A percentile compares a stretch with the other conserved stretches of the same genome.
phyloP scores from a whole-genome alignment of 306 rosid species.

The barrel medic (Medicago truncatula) region MtrunA17r5.0-ANR NC_053049.1:39309001-39309500 shows the following conservation, averaged over 20 bases:
- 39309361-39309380: constrained; percentile 46
- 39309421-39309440: constrained; percentile 52
- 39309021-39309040: constrained; percentile 41
- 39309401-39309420: constrained; percentile 54
- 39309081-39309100: constrained; percentile 59
- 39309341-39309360: constrained; percentile 35
- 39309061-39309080: constrained; percentile 23
- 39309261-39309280: constrained; percentile 42
- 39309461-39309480: constrained; percentile 46
- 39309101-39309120: constrained; percentile 42
- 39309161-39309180: constrained; percentile 41
- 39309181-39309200: constrained; percentile 18
- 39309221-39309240: constrained; percentile 41
- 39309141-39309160: constrained; percentile 49
- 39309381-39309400: constrained; percentile 41
- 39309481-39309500: constrained; percentile 55
- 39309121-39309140: constrained; percentile 50
- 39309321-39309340: constrained; percentile 38
- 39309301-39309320: constrained; percentile 47
- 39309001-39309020: constrained; percentile 53
- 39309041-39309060: constrained; percentile 21
- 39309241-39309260: constrained; percentile 43
- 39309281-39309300: constrained; percentile 41
- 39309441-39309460: constrained; percentile 53
- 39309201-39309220: constrained; percentile 32